phyloP scores from a whole-genome alignment of 148 eudicot species.

The Vaccinium darrowii region DNA sequence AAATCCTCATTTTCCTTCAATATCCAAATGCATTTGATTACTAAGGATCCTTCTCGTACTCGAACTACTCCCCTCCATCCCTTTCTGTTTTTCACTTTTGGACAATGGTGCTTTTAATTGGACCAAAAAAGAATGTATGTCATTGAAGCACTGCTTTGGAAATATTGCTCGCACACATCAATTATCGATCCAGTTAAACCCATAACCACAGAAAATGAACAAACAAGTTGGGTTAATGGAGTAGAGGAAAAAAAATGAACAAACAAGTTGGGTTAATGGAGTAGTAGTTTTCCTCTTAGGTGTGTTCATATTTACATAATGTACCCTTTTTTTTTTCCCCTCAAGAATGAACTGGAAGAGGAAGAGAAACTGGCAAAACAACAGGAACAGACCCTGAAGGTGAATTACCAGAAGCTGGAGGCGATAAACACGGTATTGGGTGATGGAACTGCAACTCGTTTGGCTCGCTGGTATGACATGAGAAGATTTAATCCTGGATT shows the following conservation, averaged over 20 bases:
- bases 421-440: conserved; percentile 27
- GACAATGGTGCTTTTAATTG: too few species aligned
- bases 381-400: conserved; percentile 43
- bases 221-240: too few species aligned
- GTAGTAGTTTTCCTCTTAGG: conserved; percentile 10
- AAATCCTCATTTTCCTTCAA: not conserved
- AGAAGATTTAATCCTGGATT: conserved; percentile 19
- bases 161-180: too few species aligned
- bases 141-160: too few species aligned
- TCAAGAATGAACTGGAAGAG: conserved; percentile 26
- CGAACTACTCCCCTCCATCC: not conserved
- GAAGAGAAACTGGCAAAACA: conserved; percentile 61
- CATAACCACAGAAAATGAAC: too few species aligned
- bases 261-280: too few species aligned
- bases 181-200: too few species aligned
- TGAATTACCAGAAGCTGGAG: conserved; percentile 44
- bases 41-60: not conserved
- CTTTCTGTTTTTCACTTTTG: too few species aligned
- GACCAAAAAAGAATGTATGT: too few species aligned
- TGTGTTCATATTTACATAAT: too few species aligned
- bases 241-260: too few species aligned
- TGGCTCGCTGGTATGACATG: conserved; percentile 35
- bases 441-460: conserved; percentile 33
- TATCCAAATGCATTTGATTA: not conserved
- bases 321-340: too few species aligned